These are phyloP conservation scores for Camelina neglecta DNA, from an alignment of 345 rosid genomes.

Conservation along the genomic window DNA sequence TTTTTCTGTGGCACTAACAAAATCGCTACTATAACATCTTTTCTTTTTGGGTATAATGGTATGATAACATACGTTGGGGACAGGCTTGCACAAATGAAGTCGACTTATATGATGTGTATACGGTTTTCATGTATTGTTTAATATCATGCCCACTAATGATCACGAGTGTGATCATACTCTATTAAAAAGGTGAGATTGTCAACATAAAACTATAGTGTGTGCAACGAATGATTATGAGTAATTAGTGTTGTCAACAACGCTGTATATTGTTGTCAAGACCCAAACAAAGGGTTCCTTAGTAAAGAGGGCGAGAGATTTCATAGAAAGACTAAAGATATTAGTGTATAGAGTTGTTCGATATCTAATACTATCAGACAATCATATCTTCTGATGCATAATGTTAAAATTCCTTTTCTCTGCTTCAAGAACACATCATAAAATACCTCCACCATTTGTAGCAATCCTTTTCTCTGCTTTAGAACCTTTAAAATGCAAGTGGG, in stretches of 20 bases:
- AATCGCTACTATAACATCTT: background rate
- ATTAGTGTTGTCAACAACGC: conserved; percentile 7
- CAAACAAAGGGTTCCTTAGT: too few relatives aligned
- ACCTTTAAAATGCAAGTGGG: too few relatives aligned
- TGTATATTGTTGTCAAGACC: too few relatives aligned
- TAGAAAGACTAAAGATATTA: too few relatives aligned
- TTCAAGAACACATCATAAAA: background rate
- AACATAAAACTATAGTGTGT: conserved; percentile 1
- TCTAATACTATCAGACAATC: too few relatives aligned
- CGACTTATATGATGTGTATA: background rate
- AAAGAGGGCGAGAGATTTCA: too few relatives aligned
- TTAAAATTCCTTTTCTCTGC: too few relatives aligned
- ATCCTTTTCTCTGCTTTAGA: too few relatives aligned
- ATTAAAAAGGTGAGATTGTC: background rate
- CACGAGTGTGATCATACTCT: conserved; percentile 11
- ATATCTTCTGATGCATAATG: too few relatives aligned
- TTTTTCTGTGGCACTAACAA: background rate
- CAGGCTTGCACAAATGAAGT: background rate
- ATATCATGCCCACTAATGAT: background rate
- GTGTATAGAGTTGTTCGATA: too few relatives aligned
- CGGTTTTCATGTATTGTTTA: background rate
- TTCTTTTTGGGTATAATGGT: background rate
- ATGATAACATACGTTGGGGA: background rate
- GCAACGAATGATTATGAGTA: conserved; percentile 3
- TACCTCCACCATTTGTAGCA: too few relatives aligned